A percentile compares a stretch with the other conserved stretches of the same genome.
These are phyloP conservation scores for Colletotrichum musae DNA, from an alignment of 2,329 filamentous ascomycete genomes.

Conservation along the genomic window DNA sequence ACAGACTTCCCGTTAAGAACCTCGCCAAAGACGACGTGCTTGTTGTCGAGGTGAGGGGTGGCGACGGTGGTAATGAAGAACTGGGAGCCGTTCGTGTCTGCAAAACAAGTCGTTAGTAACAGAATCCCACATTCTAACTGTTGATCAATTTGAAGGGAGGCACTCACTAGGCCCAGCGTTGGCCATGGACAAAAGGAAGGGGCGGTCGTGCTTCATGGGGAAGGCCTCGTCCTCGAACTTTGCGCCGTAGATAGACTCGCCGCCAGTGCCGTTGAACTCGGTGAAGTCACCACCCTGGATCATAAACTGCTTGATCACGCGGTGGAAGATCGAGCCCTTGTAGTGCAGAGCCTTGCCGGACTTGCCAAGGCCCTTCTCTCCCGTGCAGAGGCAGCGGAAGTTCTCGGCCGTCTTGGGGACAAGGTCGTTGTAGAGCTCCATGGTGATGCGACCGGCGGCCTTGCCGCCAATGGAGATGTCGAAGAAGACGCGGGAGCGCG, in stretches of 20 bases:
- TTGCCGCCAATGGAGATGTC: slow-evolving; percentile 87
- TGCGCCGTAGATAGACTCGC: slow-evolving; percentile 96
- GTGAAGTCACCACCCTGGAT: slow-evolving; percentile 99
- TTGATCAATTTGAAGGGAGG: neutral
- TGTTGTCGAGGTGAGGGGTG: slow-evolving; percentile 95
- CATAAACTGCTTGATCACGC: slow-evolving; percentile 99
- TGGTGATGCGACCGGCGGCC: slow-evolving; percentile 82
- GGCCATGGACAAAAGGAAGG: slow-evolving; percentile 97
- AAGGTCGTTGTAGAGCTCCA: slow-evolving; percentile 84
- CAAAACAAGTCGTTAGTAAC: slow-evolving; percentile 25
- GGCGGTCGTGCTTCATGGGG: slow-evolving; percentile 88
- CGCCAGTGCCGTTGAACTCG: slow-evolving; percentile 91
- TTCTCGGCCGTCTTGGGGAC: slow-evolving; percentile 97
- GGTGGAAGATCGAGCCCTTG: slow-evolving; percentile 94
- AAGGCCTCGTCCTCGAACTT: slow-evolving; percentile 99
- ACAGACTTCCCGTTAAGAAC: slow-evolving; percentile 94
- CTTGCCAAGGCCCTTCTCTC: slow-evolving; percentile 90
- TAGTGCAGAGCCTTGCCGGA: slow-evolving; percentile 89
- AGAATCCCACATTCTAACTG: neutral
- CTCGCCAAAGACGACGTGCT: slow-evolving; percentile 98
- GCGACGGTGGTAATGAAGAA: slow-evolving; percentile 98
- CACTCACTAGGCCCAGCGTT: slow-evolving; percentile 89
- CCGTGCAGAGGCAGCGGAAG: slow-evolving; percentile 94
- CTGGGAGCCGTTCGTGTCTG: slow-evolving; percentile 94
- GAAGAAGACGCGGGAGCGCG: slow-evolving; percentile 89